A percentile compares a stretch with the other conserved stretches of the same genome.
phyloP scores from a whole-genome alignment of 1,284 basidiomycete genomes.

The Apiotrichum sp. region DNA sequence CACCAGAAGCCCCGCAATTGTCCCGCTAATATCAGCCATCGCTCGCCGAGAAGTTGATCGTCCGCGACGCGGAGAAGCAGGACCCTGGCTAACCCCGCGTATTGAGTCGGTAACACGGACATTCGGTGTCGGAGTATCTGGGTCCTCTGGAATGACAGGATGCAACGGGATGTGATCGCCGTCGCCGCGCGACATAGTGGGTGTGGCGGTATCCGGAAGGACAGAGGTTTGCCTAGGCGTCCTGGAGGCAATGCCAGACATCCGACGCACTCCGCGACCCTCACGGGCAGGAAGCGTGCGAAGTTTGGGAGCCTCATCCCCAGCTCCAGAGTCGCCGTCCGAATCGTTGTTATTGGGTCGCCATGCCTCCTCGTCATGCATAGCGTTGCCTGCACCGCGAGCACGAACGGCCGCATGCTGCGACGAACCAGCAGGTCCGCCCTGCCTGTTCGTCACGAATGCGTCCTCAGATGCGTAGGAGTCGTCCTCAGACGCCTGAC shows the following conservation, averaged over 20 bases:
- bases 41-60: neutral
- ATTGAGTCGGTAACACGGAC: no score
- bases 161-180: neutral
- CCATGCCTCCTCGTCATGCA: neutral
- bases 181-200: neutral
- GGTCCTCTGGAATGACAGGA: neutral
- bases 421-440: neutral
- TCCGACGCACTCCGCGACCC: neutral
- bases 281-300: no score
- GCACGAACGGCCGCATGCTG: neutral
- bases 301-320: neutral
- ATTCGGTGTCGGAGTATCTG: neutral
- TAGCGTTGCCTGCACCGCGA: neutral
- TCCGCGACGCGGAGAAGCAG: neutral
- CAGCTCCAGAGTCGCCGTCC: slow-evolving; percentile 1
- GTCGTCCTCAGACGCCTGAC: slow-evolving; percentile 25
- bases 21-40: no score
- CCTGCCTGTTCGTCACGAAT: neutral
- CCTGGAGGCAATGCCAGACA: neutral
- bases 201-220: neutral
- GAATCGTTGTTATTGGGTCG: neutral
- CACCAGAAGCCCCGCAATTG: no score
- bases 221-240: neutral
- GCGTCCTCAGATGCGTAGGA: slow-evolving; percentile 39
- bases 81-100: neutral